Conservation (phyloP, 441 rosid species). For the Jatropha multifida region DNA sequence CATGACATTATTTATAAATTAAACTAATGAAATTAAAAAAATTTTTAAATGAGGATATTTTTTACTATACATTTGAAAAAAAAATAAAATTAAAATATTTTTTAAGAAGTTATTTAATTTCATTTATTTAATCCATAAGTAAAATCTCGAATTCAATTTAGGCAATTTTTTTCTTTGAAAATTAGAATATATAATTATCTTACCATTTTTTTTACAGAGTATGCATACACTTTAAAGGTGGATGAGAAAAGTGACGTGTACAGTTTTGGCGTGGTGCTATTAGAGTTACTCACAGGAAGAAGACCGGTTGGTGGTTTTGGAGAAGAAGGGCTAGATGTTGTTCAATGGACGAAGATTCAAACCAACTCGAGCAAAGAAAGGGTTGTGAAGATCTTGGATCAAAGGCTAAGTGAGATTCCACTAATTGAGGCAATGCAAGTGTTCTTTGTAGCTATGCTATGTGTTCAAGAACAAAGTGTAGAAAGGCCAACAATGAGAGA, state of each 20-base stretch:
- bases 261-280: constrained; percentile 79
- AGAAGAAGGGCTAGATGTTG: constrained; percentile 85
- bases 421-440: constrained; percentile 67
- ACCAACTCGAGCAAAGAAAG: constrained; percentile 60
- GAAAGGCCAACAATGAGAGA: constrained; percentile 94
- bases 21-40: too few relatives aligned
- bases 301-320: constrained; percentile 82
- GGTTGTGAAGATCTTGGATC: constrained; percentile 61
- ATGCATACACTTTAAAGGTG: constrained; percentile 77
- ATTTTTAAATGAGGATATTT: too few relatives aligned
- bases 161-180: too few relatives aligned
- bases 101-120: too few relatives aligned
- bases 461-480: constrained; percentile 82
- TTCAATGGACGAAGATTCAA: constrained; percentile 70
- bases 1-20: too few relatives aligned
- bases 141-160: too few relatives aligned
- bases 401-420: constrained; percentile 46
- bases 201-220: constrained; percentile 42
- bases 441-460: constrained; percentile 79
- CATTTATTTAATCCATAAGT: too few relatives aligned
- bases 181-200: not conserved
- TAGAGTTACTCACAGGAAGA: constrained; percentile 74
- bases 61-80: too few relatives aligned
- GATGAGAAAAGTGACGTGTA: constrained; percentile 94
- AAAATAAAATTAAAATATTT: too few relatives aligned